Base-by-base conservation (phyloP, 495 filamentous ascomycete species). In the Clohesyomyces aquaticus region DNA sequence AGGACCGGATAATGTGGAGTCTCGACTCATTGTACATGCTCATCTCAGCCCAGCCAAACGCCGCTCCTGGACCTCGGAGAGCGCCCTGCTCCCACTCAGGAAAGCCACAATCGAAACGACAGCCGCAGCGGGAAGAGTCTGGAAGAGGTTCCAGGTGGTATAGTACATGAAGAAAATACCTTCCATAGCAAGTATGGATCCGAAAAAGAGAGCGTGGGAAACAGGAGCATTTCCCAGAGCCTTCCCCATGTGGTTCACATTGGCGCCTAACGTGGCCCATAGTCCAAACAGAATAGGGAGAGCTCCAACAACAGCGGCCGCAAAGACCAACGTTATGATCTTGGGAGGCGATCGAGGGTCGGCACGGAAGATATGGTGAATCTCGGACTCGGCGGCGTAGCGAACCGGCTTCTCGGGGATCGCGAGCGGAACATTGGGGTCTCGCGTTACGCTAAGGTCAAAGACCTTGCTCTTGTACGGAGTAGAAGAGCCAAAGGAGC, bases 131-230 rank as follows among this genome's bases (percentile, higher is more conserved):
- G 92, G 92, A 41, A 98, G 82, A 26, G 83, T 83, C 79, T 96
- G 88, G 83, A 98, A 98, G 47, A 98, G 79, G 68, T 87, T 96
- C 94, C 93, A 98, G 67, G 78, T 87, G 28, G 83, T 89, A 74
- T 97, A 98, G 81, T 98, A 98, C 74, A 96, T 75, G 81, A 92
- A 92, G 78, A 98, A 98, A 66, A 96, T 84, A 8, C 84, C 89
- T 76, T 98, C 94, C 79, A 98, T 86, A 12, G 86, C 84, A 25
- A 96, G 35, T 61, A 98, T 84, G 9, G 91, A 94, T 42, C 86
- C 87, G 63, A 93, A 87, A 77, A 97, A 96, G 45, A 88, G 71
- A 42, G 83, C 78, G 71, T 98, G 91, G 9, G 91, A 83, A 21
- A 96, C 61, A 45, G 93, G 92, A 4, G 90, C 88, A 21, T 79